Base-by-base conservation (phyloP, 2,329 filamentous ascomycete genomes). In the Nakataea oryzae region DNA sequence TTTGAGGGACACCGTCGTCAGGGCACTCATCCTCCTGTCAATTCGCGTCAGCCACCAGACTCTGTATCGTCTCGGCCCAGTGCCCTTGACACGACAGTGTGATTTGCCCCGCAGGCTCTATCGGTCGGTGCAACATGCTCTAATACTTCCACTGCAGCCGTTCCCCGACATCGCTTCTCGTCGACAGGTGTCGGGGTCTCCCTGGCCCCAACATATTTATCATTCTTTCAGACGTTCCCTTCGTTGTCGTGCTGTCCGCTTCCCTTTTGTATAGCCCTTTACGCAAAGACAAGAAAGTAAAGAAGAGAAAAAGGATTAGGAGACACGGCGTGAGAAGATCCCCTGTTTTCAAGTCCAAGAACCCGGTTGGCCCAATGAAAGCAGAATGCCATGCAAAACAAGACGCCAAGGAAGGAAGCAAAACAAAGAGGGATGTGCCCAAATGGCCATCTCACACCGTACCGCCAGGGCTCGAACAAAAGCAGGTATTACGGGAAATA, bases 291-390 rank as follows among this genome's bases (percentile, higher is more conserved):
- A 28, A 67, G 61, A 59, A 28, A 41, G 62, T 60, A 63, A 64
- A 57, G 64, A 61, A 17, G 60, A 59, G 47, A 60, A 29, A 11
- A 62, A 47, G 24, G 14, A 55, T 21, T 54, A 55, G 59, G 54
- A 57, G 62, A 62, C 29, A 57, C 2, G 41, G 29, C 24, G 55
- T 11, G 28, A 41, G 57, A 56, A 60, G 58, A 61, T 30, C 54
- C 27, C 50, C 58, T 65, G 59, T 65, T 65, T 66, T 62, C 61
- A 62, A 57, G 57, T 62, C 65, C 64, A 56, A 60, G 62, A 60
- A 59, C 58, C 34, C 30, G 47, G 34, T 28, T 50, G 17, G 41
- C 41, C 41, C 58, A 65, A 57, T 47, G 32, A 26, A 58, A 32
- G 56, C 57, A 21, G 24, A 59, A 28, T 26, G 47, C 24, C 30